Evolutionary conservation across 2,329 filamentous ascomycete species (phyloP), one percentile per base, ranked within the genome.

Genomic region (Penicillium freii): DNA sequence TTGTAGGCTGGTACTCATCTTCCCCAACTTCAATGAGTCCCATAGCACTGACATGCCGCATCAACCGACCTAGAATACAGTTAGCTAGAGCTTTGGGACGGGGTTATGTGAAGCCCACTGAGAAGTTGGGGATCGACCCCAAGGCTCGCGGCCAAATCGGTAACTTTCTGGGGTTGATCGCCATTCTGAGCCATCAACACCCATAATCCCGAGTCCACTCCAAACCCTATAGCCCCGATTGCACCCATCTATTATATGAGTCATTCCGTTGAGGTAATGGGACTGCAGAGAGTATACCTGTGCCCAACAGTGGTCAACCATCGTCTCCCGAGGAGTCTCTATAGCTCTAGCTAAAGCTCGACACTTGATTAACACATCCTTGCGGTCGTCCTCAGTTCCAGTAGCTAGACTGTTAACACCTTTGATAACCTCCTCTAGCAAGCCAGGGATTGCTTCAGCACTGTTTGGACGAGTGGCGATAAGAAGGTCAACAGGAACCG

Each of bases 31-130:
- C 53, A 23, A 55, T 31, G 2, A 31, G 23, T 21, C 39, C 45
- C 19, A 49, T 50, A 5, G 53, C 53, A 27, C 52, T 61, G 0
- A 75, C 60, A 25, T 75, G 74, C 47, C 71, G 68, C 47, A 75
- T 59, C 23, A 75, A 49, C 7, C 73, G 72, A 48, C 64, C 68
- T 61, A 6, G 19, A 19, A 5, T 27, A 17, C 1, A n/a, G 11
- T 52, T 31, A 55, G 46, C 33, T 33, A 31, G 13, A 4, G 2
- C 15, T 9, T 6, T 11, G 1, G 5, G 1, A 23, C 2, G 4
- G n/a, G 13, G 8, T 21, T 8, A 31, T 11, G 11, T 40, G 21
- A 5, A 44, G 33, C 60, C n/a, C 59, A 68, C 66, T 44, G 1
- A 68, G 54, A 45, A 69, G 54, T 1, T 34, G 40, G 4, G 48